These are phyloP conservation scores for Colletotrichum echinochloae DNA, from an alignment of 2,329 filamentous ascomycete species.

Conservation along the genomic window DNA sequence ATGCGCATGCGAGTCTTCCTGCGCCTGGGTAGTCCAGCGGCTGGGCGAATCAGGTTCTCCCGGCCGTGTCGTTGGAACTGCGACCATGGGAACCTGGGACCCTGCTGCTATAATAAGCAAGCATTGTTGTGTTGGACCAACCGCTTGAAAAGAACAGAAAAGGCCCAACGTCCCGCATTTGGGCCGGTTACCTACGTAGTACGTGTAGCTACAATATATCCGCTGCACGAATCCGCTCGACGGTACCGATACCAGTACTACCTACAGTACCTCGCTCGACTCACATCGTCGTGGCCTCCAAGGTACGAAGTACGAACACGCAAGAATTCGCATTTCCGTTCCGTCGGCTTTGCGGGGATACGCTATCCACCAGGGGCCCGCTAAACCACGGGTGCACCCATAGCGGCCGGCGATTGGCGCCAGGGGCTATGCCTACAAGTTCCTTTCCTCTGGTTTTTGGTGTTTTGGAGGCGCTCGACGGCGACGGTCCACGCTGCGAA, in stretches of 20 bases:
- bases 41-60: constrained; percentile 29
- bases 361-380: constrained; percentile 17
- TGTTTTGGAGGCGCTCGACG: not conserved
- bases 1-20: constrained; percentile 29
- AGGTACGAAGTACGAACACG: too few relatives aligned
- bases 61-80: constrained; percentile 26
- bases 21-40: constrained; percentile 17
- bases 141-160: not conserved
- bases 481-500: too few relatives aligned
- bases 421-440: constrained; percentile 20
- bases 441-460: not conserved
- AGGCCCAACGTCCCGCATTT: too few relatives aligned
- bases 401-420: constrained; percentile 37
- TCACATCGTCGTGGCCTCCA: not conserved
- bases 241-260: not conserved
- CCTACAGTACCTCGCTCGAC: not conserved
- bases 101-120: not conserved
- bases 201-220: too few relatives aligned
- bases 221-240: not conserved
- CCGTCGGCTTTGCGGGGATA: constrained; percentile 16
- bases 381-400: constrained; percentile 36
- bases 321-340: not conserved
- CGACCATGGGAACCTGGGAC: constrained; percentile 19
- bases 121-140: not conserved
- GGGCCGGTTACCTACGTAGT: too few relatives aligned